Base-by-base conservation (phyloP, 225 moss, liverwort and hornwort genomes). In the Thuidium tamariscinum region DNA sequence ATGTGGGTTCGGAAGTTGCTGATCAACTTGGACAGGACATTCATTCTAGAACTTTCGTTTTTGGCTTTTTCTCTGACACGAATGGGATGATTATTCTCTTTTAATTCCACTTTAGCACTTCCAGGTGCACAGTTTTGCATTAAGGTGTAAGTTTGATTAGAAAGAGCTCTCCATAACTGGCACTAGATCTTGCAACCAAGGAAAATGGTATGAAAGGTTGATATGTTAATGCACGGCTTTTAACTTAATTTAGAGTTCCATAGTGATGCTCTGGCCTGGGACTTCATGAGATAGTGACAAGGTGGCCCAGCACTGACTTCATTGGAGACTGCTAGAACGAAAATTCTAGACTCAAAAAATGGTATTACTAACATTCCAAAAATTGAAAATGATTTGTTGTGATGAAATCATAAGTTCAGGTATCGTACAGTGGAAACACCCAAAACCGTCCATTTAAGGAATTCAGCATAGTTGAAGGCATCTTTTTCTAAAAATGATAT, bases 11-110 rank as follows among this genome's bases (percentile, higher is more conserved):
- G 68, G 74, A 87, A 83, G 72, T 79, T 57, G 39, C 42, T 60
- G 55, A 84, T 84, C 55, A 82, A 82, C 82, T 59, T 86, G 74
- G 63, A 90, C 79, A 48, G 63, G 85, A 76, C 74, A 85, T 87
- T 70, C 60, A 77, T 83, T 83, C 57, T 83, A 70, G 57, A 52
- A 88, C 13, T 72, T 80, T 32, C 36, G 46, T 72, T 71, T 39
- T 42, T 14, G 13, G 12, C 16, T n/a, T 74, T 74, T 42, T 54
- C 51, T 44, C 20, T 51, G 82, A 87, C 57, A 59, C 37, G 16
- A 82, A 59, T 39, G 66, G 30, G 22, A 82, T 57, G 16, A 15
- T 46, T 27, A 41, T 72, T 80, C 73, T 60, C 7, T 7, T 37
- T 73, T 59, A 77, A 36, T 36, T 57, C 68, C 85, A 73, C 79